A percentile compares a stretch with the other conserved stretches of the same genome.
Evolutionary conservation across 225 moss, liverwort and hornwort genomes (phyloP).

Genomic region (Bryoerythrophyllum caledonicum): DNA sequence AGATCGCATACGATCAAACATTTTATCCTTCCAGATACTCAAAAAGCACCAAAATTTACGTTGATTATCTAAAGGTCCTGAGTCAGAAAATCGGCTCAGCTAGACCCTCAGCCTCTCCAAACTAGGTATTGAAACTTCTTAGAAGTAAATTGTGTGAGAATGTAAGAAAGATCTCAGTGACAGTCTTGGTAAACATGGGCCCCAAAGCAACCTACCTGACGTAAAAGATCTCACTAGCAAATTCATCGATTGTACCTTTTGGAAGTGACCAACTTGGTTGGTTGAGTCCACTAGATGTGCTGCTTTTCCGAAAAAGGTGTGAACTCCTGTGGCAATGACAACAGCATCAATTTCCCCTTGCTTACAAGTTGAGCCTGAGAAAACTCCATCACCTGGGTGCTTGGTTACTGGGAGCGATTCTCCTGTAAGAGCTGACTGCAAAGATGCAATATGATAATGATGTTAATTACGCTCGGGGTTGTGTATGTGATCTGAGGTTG

Average conservation of each 20-base stretch:
- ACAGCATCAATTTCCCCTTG: conserved; percentile 69
- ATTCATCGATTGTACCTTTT: conserved; percentile 30
- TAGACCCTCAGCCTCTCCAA: neutral
- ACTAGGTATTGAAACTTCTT: neutral
- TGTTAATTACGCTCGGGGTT: too few species aligned
- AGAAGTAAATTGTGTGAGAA: neutral
- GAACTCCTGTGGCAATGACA: conserved; percentile 62
- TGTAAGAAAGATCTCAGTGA: neutral
- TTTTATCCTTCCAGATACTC: neutral
- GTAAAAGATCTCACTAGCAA: neutral
- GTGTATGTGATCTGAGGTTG: neutral
- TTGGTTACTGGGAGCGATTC: conserved; percentile 55
- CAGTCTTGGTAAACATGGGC: neutral
- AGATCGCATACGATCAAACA: neutral
- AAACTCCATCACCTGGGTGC: conserved; percentile 47
- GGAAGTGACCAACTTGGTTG: conserved; percentile 70
- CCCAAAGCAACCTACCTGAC: neutral
- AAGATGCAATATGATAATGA: neutral
- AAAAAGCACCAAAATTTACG: neutral
- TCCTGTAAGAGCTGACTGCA: conserved; percentile 56
- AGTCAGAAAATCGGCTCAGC: neutral
- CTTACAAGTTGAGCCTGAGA: conserved; percentile 58
- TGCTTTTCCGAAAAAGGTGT: conserved; percentile 72
- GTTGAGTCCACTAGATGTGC: conserved; percentile 70
- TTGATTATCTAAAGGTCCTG: neutral